phyloP scores from a whole-genome alignment of 202 grass and related monocot species.

The Zoysia matrella region DNA sequence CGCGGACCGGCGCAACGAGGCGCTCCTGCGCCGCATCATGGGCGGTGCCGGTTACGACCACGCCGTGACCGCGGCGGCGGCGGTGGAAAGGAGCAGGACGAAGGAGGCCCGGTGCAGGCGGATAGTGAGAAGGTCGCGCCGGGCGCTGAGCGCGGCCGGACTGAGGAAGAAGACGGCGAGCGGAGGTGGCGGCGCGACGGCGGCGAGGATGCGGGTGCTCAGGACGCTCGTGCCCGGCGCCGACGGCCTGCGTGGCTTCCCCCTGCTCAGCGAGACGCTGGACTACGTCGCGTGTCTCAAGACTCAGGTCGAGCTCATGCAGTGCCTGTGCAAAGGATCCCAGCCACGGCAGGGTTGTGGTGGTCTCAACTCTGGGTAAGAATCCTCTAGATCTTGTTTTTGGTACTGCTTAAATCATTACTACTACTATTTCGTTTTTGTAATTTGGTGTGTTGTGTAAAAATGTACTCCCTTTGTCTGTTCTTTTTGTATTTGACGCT shows the following conservation, averaged over 20 bases:
- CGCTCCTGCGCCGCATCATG: slow-evolving; percentile 50
- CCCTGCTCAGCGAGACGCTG: slow-evolving; percentile 56
- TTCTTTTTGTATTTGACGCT: no score
- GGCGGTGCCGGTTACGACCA: slow-evolving; percentile 38
- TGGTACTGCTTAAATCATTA: neutral
- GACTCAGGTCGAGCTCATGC: slow-evolving; percentile 67
- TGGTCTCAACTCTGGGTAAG: slow-evolving; percentile 21
- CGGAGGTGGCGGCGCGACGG: slow-evolving; percentile 20
- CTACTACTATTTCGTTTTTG: no score
- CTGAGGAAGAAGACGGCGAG: slow-evolving; percentile 25
- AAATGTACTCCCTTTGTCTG: no score
- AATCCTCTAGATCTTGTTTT: neutral
- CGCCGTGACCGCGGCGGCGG: neutral
- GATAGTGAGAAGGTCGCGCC: slow-evolving; percentile 51
- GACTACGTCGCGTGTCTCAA: slow-evolving; percentile 59
- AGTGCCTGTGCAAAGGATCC: slow-evolving; percentile 48
- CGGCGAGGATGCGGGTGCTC: slow-evolving; percentile 49
- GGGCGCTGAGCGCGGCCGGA: slow-evolving; percentile 16
- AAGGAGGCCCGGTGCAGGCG: slow-evolving; percentile 38
- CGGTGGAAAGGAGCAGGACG: neutral
- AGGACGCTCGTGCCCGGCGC: slow-evolving; percentile 58
- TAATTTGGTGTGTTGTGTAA: no score
- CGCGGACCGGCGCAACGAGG: slow-evolving; percentile 42
- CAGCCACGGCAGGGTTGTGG: slow-evolving; percentile 1
- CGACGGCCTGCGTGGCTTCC: slow-evolving; percentile 42